A percentile compares a stretch with the other conserved stretches of the same genome.
Evolutionary conservation across 2,329 filamentous ascomycete species (phyloP).

Genomic region (Purpureocillium lavendulum): DNA sequence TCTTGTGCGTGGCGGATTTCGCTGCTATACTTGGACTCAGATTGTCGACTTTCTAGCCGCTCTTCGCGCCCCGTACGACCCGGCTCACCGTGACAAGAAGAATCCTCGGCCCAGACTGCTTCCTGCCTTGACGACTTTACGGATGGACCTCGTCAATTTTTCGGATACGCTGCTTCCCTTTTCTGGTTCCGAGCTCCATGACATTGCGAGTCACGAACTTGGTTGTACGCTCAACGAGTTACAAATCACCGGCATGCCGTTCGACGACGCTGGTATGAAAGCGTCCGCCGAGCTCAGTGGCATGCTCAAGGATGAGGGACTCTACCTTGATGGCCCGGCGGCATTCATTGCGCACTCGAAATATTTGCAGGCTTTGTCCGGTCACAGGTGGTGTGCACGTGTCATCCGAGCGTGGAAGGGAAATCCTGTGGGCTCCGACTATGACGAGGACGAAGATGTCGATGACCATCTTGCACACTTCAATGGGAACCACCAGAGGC

Average conservation of each 20-base stretch:
- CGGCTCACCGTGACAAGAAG: constrained; percentile 24
- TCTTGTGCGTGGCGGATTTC: constrained; percentile 41
- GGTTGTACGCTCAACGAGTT: constrained; percentile 45
- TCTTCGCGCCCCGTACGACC: constrained; percentile 41
- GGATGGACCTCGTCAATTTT: constrained; percentile 49
- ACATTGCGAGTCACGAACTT: constrained; percentile 44
- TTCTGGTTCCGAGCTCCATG: constrained; percentile 39
- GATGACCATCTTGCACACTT: constrained; percentile 12
- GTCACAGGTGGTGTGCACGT: constrained; percentile 29
- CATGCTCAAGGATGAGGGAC: constrained; percentile 44
- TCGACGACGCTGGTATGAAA: constrained; percentile 38
- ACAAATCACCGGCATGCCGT: constrained; percentile 42
- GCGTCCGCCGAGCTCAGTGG: constrained; percentile 39
- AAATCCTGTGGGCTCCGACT: constrained; percentile 12
- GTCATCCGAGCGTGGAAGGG: constrained; percentile 37
- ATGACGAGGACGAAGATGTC: constrained; percentile 20
- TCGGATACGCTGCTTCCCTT: constrained; percentile 34
- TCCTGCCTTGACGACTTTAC: constrained; percentile 36
- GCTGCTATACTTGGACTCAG: constrained; percentile 46
- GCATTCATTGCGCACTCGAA: constrained; percentile 32
- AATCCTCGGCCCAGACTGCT: constrained; percentile 33
- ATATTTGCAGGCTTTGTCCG: constrained; percentile 29
- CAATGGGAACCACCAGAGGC: constrained; percentile 16
- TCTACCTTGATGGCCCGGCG: constrained; percentile 38
- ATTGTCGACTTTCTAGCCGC: constrained; percentile 43